A percentile compares a stretch with the other conserved stretches of the same genome.
phyloP scores from a whole-genome alignment of 2,329 filamentous ascomycete genomes.

The Botrytis fabae region DNA sequence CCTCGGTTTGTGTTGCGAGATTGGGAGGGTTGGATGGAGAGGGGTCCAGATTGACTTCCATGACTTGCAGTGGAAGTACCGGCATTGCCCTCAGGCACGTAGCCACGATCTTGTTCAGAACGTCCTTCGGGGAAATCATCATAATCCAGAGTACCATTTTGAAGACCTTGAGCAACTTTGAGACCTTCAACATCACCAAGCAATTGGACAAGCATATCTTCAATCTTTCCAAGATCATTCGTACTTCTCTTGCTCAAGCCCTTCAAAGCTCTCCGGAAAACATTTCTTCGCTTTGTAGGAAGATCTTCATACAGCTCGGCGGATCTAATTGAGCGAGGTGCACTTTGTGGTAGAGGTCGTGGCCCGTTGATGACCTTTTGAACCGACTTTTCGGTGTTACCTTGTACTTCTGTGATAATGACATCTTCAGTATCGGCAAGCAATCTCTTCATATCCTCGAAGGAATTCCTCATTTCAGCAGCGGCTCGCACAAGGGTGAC shows the following conservation, averaged over 20 bases:
- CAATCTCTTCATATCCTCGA: slow-evolving; percentile 91
- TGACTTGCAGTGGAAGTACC: slow-evolving; percentile 73
- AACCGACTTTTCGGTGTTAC: slow-evolving; percentile 81
- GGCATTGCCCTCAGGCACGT: slow-evolving; percentile 80
- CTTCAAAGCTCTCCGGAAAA: slow-evolving; percentile 93
- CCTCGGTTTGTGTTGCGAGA: slow-evolving; percentile 46
- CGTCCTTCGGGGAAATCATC: slow-evolving; percentile 62
- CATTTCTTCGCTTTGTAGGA: slow-evolving; percentile 79
- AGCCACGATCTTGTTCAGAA: slow-evolving; percentile 70
- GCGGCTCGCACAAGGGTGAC: slow-evolving; percentile 91
- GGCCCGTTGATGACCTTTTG: slow-evolving; percentile 83
- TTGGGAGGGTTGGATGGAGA: slow-evolving; percentile 57
- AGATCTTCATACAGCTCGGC: slow-evolving; percentile 55
- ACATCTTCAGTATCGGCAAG: slow-evolving; percentile 87
- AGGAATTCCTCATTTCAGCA: slow-evolving; percentile 94
- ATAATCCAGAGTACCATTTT: slow-evolving; percentile 62
- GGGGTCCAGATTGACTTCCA: slow-evolving; percentile 73
- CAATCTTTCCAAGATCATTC: slow-evolving; percentile 84
- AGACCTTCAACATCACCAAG: slow-evolving; percentile 88
- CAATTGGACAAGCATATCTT: slow-evolving; percentile 88
- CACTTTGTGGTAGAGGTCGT: slow-evolving; percentile 71
- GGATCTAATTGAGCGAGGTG: slow-evolving; percentile 50
- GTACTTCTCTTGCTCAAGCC: slow-evolving; percentile 84
- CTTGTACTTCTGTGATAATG: slow-evolving; percentile 83
- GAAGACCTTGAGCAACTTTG: slow-evolving; percentile 57